Conservation (phyloP, 169 alveolate species). For the Plasmodium yoelii region DNA sequence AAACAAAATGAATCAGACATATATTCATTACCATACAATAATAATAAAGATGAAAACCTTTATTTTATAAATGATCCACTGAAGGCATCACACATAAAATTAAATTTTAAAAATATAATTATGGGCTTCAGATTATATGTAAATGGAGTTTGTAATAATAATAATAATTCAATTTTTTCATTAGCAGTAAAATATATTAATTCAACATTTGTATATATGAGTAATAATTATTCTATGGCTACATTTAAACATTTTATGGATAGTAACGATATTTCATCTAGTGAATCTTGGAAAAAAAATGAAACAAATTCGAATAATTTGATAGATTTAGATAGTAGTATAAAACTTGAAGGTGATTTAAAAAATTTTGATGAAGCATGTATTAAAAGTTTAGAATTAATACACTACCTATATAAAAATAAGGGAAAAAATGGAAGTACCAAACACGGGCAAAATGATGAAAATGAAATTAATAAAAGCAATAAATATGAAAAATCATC, state of each 20-base stretch:
- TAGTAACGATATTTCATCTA: constrained; percentile 15
- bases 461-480: constrained; percentile 4
- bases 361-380: constrained; percentile 31
- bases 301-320: neutral
- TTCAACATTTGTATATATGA: constrained; percentile 35
- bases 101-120: constrained; percentile 71
- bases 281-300: constrained; percentile 5
- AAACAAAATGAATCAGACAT: neutral
- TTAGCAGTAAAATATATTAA: constrained; percentile 54
- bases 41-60: constrained; percentile 49
- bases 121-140: constrained; percentile 62
- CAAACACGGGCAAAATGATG: constrained; percentile 12
- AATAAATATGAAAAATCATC: constrained; percentile 49
- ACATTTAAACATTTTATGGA: constrained; percentile 72
- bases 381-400: constrained; percentile 52
- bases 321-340: neutral
- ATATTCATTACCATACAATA: neutral
- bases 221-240: constrained; percentile 34
- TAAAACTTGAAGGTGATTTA: constrained; percentile 11
- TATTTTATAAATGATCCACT: constrained; percentile 35
- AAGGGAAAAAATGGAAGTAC: constrained; percentile 55
- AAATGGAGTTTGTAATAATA: constrained; percentile 49
- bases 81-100: constrained; percentile 34
- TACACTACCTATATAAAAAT: constrained; percentile 59
- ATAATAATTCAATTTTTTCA: constrained; percentile 44